Base-by-base conservation (phyloP, 352 stramenopile genomes). In the Globisporangium canariense region DNA sequence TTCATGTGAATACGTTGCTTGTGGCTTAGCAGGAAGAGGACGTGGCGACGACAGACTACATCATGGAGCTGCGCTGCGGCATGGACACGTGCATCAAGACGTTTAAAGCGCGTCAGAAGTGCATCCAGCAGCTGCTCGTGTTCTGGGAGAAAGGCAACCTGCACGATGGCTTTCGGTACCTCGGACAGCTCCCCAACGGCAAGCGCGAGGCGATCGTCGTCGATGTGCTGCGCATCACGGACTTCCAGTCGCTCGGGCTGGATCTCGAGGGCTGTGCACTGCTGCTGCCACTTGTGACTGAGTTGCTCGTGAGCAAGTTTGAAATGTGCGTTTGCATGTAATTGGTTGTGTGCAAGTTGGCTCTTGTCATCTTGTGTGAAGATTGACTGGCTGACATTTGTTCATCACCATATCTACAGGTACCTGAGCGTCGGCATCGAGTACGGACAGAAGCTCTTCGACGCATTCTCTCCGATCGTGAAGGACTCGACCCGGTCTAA, bases 1-100 rank as follows among this genome's bases (percentile, higher is more conserved):
- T 5, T 10, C 6, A 10, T 20, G 41, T 4, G 6, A 32, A 16
- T 52, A 9, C 7, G 5, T 18, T 49, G 18, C 18, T 20, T 22
- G 43, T 49, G 43, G 7, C 22, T 13, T 20, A 55, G 16, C 43
- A 45, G 14, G 36, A 67, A 28, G 50, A 71, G 22, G 66, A 77
- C 36, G 38, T 68, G 22, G 65, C 79, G 16, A 90, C 79, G 18
- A 81, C 79, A 0, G 81, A 92, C 47, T 93, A 83, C 59, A 81
- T 95, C 50, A 89, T 87, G 73, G 86, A 95, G 67, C 82, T 93
- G 60, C 83, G 81, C 8, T 90, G 81, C 64, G 86, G 86, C 8
- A 95, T 95, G 84, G 86, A 95, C 61, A 91, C 83, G 11, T 93
- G 76, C 32, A 57, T 93, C 36, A 91, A 91, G 60, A 83, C 79